Base-by-base conservation (phyloP, 2,329 filamentous ascomycete species). In the Colletotrichum sp. region DNA sequence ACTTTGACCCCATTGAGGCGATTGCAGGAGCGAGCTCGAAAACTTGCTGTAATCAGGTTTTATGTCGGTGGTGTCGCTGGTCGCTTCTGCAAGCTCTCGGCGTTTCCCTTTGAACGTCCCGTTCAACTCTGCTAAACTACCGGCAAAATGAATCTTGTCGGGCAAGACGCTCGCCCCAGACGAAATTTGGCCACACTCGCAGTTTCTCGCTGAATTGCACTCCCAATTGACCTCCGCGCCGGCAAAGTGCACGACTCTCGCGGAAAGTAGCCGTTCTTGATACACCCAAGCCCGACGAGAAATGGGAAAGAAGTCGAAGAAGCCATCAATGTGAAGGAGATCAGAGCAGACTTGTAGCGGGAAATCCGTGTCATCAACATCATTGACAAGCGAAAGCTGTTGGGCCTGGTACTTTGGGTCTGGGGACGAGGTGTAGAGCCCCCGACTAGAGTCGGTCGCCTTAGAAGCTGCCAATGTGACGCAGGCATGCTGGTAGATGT, bases 401-500 rank as follows among this genome's bases (percentile, higher is more conserved):
- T 32, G 30, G 6, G 30, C 16, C 18, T 62, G 28, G 18, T 34
- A 21, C 28, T 18, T 30, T 5, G 30, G 59, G 18, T 62, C 59
- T 3, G 7, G n/a, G 18, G 59, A 32, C 5, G 26, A 62, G 28
- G 59, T 62, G 30, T 62, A 62, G 18, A 62, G 59, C n/a, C 59
- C 59, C 6, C 59, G 59, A 8, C 59, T 62, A 15, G 59, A 62
- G 59, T 62, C 59, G 12, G 30, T 32, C 8, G 59, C 59, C 12
- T 62, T 62, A 9, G 59, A 34, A 32, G 59, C 65, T 6, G 65
- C 65, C 13, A 62, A 60, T 13, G 60, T 79, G 1, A 79, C 21
- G 39, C 66, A 62, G 3, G 78, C 76, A 13, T 72, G 63, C 6
- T 49, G 62, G 74, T 80, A 80, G 26, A 80, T 75, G n/a, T 55